Conservation (phyloP, 1,139 yeast genomes). For the Starmera stellimalicola region DNA sequence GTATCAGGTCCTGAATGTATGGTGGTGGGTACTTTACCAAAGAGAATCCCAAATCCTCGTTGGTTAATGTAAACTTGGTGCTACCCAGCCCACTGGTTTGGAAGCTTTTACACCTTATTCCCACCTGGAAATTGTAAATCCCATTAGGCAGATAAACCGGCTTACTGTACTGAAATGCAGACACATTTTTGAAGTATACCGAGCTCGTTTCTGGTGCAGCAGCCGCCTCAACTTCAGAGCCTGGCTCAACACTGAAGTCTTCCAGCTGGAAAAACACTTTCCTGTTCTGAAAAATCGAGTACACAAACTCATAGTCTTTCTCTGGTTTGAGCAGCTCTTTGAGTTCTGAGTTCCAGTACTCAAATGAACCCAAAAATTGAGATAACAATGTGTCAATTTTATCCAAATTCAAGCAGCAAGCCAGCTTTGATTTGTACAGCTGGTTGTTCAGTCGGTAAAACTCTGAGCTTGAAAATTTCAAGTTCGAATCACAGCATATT, state of each 20-base stretch:
- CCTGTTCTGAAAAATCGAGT: slow-evolving; percentile 39
- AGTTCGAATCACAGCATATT: slow-evolving; percentile 27
- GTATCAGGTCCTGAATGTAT: slow-evolving; percentile 47
- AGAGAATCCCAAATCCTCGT: not conserved
- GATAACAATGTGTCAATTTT: slow-evolving; percentile 22
- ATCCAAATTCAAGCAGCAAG: slow-evolving; percentile 24
- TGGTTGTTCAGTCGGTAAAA: slow-evolving; percentile 43
- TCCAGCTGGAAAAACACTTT: slow-evolving; percentile 43
- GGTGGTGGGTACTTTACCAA: slow-evolving; percentile 39
- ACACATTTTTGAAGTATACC: slow-evolving; percentile 39
- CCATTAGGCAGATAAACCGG: slow-evolving; percentile 43
- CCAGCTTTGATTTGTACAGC: slow-evolving; percentile 33
- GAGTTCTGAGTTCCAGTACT: slow-evolving; percentile 4
- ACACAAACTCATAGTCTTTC: slow-evolving; percentile 38
- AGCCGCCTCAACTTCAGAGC: slow-evolving; percentile 23
- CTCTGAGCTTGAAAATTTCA: slow-evolving; percentile 27
- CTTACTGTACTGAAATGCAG: slow-evolving; percentile 39
- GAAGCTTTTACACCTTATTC: slow-evolving; percentile 40
- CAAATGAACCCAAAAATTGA: slow-evolving; percentile 24
- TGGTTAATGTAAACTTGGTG: slow-evolving; percentile 39
- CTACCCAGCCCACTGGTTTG: slow-evolving; percentile 49
- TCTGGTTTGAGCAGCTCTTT: slow-evolving; percentile 33
- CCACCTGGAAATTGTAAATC: slow-evolving; percentile 37
- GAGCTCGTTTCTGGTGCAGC: slow-evolving; percentile 35
- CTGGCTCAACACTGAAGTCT: slow-evolving; percentile 40